Evolutionary conservation across 768 basidiomycete genomes (phyloP).

Genomic region (Leucocoprinus leucothites): DNA sequence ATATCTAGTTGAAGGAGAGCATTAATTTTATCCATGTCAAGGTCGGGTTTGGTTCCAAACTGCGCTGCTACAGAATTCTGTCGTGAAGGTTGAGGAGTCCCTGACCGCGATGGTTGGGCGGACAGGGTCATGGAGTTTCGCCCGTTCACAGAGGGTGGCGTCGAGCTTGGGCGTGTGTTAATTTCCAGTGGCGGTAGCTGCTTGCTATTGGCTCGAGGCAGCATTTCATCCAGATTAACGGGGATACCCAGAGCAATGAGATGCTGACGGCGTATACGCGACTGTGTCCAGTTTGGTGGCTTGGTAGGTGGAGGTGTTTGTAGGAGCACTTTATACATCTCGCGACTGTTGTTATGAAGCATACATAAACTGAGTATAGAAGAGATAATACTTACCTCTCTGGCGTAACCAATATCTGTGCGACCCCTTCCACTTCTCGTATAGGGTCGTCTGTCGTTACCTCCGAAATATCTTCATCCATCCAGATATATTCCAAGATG

Average conservation of each 20-base stretch:
- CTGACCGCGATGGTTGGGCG: constrained; percentile 50
- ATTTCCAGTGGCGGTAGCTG: constrained; percentile 80
- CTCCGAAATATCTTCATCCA: constrained; percentile 42
- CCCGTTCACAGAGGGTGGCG: constrained; percentile 52
- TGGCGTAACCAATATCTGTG: constrained; percentile 71
- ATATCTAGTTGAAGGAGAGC: constrained; percentile 62
- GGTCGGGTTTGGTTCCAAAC: constrained; percentile 74
- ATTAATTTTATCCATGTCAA: constrained; percentile 65
- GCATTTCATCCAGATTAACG: constrained; percentile 91
- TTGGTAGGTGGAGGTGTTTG: constrained; percentile 72
- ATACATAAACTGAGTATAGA: constrained; percentile 4
- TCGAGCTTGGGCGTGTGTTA: constrained; percentile 76
- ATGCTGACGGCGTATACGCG: constrained; percentile 86
- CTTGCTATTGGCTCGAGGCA: constrained; percentile 63
- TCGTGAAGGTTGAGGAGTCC: constrained; percentile 38
- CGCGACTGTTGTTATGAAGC: constrained; percentile 51
- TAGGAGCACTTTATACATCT: constrained; percentile 69
- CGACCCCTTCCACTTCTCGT: constrained; percentile 76
- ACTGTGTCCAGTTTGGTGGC: constrained; percentile 93
- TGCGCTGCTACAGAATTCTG: constrained; percentile 34
- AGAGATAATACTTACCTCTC: constrained; percentile 52
- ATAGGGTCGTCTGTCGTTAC: constrained; percentile 68
- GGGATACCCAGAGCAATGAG: constrained; percentile 90
- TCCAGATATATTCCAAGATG: constrained; percentile 68
- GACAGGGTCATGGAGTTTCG: constrained; percentile 32